Evolutionary conservation across 352 stramenopile species (phyloP).

Genomic region (Globisporangium megalacanthum): DNA sequence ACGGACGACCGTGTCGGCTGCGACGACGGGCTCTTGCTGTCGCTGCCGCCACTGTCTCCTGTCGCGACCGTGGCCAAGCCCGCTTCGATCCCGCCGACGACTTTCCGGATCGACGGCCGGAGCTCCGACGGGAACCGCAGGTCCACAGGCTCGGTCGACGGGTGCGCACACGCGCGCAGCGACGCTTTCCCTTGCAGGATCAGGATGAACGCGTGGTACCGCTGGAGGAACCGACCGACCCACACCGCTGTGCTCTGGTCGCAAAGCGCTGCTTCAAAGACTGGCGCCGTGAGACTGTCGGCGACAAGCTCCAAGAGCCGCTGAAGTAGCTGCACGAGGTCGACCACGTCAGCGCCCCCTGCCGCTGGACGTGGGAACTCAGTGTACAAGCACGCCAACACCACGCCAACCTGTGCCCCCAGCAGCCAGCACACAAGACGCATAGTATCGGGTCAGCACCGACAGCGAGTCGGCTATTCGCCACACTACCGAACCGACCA

Average conservation of each 20-base stretch:
- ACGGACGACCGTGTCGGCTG: neutral
- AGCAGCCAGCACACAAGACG: neutral
- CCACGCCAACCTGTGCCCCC: slow-evolving; percentile 37
- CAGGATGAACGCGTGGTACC: slow-evolving; percentile 59
- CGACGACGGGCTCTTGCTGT: neutral
- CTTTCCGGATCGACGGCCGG: slow-evolving; percentile 42
- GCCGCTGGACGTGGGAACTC: slow-evolving; percentile 10
- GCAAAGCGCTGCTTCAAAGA: slow-evolving; percentile 6
- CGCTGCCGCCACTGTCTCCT: slow-evolving; percentile 1
- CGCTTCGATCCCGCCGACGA: slow-evolving; percentile 36
- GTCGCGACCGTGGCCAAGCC: slow-evolving; percentile 20
- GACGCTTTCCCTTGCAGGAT: slow-evolving; percentile 45
- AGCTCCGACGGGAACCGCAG: slow-evolving; percentile 53
- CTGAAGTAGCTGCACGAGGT: slow-evolving; percentile 25
- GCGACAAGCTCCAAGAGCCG: slow-evolving; percentile 41
- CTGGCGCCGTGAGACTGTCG: slow-evolving; percentile 15
- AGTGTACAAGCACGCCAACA: slow-evolving; percentile 34
- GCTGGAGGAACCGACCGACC: slow-evolving; percentile 31
- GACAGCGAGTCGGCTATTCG: neutral
- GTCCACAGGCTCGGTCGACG: slow-evolving; percentile 53
- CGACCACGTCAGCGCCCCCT: slow-evolving; percentile 4
- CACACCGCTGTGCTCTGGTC: slow-evolving; percentile 19
- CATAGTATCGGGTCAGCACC: slow-evolving; percentile 9
- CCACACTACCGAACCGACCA: neutral
- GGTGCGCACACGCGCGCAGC: slow-evolving; percentile 35